Evolutionary conservation across 2,329 filamentous ascomycete genomes (phyloP).

Genomic region (Alternaria consortialis): DNA sequence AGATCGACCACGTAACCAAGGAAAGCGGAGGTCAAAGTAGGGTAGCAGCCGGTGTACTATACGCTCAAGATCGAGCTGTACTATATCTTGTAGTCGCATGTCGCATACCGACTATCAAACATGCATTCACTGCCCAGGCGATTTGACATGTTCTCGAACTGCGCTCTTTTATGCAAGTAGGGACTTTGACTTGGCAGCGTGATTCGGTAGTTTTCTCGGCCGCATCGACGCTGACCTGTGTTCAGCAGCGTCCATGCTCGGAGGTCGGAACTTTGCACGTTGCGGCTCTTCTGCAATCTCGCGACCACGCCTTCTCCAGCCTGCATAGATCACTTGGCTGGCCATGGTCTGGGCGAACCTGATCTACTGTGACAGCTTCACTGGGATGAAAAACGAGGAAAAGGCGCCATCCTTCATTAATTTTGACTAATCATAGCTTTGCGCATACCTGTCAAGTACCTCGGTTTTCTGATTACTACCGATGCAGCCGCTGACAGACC

Average conservation of each 20-base stretch:
- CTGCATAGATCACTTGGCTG: conserved; percentile 1
- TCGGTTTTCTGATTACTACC: background rate
- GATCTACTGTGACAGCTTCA: background rate
- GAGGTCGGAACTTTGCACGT: background rate
- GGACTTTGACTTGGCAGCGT: background rate
- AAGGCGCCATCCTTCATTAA: background rate
- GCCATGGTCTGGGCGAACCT: background rate
- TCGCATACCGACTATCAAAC: conserved; percentile 13
- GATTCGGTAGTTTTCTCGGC: conserved; percentile 5
- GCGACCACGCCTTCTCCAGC: background rate
- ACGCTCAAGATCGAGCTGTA: conserved; percentile 27
- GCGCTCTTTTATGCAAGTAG: background rate
- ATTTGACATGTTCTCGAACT: background rate
- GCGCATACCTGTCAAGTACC: background rate
- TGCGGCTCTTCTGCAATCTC: conserved; percentile 1
- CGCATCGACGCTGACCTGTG: background rate
- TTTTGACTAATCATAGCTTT: background rate
- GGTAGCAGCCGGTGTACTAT: conserved; percentile 26
- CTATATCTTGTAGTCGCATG: conserved; percentile 17
- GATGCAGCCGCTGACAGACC: background rate
- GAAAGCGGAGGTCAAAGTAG: conserved; percentile 71
- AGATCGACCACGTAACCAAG: conserved; percentile 85
- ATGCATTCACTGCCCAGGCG: background rate
- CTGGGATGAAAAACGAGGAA: background rate
- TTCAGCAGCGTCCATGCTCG: background rate